phyloP scores from a whole-genome alignment of 768 basidiomycete genomes.

The Pholiota molesta region DNA sequence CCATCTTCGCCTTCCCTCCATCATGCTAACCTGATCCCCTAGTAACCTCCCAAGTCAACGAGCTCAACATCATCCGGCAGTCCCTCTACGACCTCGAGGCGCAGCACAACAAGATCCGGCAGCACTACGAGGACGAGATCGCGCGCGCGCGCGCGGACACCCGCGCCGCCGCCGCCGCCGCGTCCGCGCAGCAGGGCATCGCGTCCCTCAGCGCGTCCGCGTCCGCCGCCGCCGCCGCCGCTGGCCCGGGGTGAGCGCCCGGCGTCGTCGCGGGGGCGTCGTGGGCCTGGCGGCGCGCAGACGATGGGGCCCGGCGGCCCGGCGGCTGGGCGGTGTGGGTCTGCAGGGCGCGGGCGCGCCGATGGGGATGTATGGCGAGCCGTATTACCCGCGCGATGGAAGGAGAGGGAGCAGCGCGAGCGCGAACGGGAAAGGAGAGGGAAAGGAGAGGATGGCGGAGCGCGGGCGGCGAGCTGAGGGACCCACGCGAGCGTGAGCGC shows the following conservation, averaged over 20 bases:
- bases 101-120: slow-evolving; percentile 83
- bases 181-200: slow-evolving; percentile 21
- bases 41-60: slow-evolving; percentile 86
- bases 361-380: slow-evolving; percentile 19
- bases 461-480: slow-evolving; percentile 1
- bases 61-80: slow-evolving; percentile 87
- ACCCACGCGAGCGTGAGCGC: slow-evolving; percentile 22
- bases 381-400: slow-evolving; percentile 20
- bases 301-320: slow-evolving; percentile 26
- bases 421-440: slow-evolving; percentile 24
- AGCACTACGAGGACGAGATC: slow-evolving; percentile 88
- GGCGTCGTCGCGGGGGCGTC: slow-evolving; percentile 19
- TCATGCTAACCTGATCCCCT: background rate
- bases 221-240: slow-evolving; percentile 8
- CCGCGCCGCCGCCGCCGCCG: slow-evolving; percentile 32
- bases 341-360: slow-evolving; percentile 13
- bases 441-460: slow-evolving; percentile 13
- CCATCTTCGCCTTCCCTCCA: background rate
- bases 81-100: slow-evolving; percentile 91
- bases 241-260: slow-evolving; percentile 4
- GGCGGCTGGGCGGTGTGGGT: slow-evolving; percentile 20
- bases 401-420: slow-evolving; percentile 25
- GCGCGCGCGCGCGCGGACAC: slow-evolving; percentile 70
- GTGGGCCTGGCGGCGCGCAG: slow-evolving; percentile 22
- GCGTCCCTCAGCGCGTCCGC: slow-evolving; percentile 24